Percentiles rank a stretch among this genome's conserved stretches.
Conservation (phyloP, 2,329 filamentous ascomycete genomes). For the Parastagonospora avenae region DNA sequence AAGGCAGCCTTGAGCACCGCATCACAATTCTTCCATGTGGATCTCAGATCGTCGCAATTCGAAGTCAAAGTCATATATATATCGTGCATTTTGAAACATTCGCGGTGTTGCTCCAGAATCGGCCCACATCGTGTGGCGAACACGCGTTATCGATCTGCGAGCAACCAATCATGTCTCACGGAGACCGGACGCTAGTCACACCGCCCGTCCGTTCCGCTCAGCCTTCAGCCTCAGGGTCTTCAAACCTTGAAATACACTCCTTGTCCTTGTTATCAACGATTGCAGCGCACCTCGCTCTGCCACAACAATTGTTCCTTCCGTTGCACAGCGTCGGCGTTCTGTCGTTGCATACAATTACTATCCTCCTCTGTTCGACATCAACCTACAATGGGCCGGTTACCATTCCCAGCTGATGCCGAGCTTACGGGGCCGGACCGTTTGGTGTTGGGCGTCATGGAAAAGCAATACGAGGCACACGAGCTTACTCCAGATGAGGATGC, state of each 20-base stretch:
- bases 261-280: neutral
- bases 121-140: neutral
- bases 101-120: neutral
- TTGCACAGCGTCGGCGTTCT: neutral
- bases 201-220: neutral
- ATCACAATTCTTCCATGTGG: too few relatives aligned
- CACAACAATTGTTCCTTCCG: neutral
- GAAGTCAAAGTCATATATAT: neutral
- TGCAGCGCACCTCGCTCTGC: too few relatives aligned
- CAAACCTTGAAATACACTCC: neutral
- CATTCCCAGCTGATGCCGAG: constrained; percentile 37
- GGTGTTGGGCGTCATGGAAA: constrained; percentile 35
- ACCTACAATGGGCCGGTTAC: constrained; percentile 10
- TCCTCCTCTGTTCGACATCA: neutral
- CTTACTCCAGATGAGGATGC: constrained; percentile 8
- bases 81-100: neutral
- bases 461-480: constrained; percentile 30
- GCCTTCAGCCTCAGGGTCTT: too few relatives aligned
- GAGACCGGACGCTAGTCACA: neutral
- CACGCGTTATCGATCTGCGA: neutral
- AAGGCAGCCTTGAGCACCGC: too few relatives aligned
- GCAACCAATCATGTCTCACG: neutral
- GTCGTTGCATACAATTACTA: neutral
- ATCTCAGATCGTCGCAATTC: neutral
- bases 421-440: constrained; percentile 38